These are phyloP conservation scores for Lentithecium fluviatile DNA, from an alignment of 495 filamentous ascomycete genomes.

Conservation along the genomic window DNA sequence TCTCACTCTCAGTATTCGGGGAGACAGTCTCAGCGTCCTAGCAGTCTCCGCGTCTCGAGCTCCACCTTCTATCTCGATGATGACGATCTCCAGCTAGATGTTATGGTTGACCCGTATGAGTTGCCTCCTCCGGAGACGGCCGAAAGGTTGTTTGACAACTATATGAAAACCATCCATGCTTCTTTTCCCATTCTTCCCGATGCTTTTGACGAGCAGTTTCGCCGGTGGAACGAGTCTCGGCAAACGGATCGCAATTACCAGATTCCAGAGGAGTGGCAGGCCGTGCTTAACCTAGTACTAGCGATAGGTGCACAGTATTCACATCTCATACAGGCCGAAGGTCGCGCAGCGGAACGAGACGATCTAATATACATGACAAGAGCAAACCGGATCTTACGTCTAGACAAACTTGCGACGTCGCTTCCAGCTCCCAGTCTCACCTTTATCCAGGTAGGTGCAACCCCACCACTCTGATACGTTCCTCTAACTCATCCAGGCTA, in stretches of 20 bases:
- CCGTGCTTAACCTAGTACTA: slow-evolving; percentile 11
- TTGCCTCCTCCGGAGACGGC: slow-evolving; percentile 2
- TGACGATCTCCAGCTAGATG: slow-evolving; percentile 5
- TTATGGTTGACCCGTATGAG: slow-evolving; percentile 3
- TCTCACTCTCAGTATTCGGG: background rate
- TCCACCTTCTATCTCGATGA: slow-evolving; percentile 15
- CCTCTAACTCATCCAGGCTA: slow-evolving; percentile 8
- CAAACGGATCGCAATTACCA: background rate
- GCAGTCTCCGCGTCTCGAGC: slow-evolving; percentile 1
- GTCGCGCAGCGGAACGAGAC: background rate
- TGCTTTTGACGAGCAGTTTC: background rate
- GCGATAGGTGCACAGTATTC: slow-evolving; percentile 19
- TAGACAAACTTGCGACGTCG: background rate
- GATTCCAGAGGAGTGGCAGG: slow-evolving; percentile 7
- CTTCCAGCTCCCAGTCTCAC: background rate
- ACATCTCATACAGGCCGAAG: slow-evolving; percentile 5
- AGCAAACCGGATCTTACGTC: background rate
- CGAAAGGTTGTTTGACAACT: slow-evolving; percentile 1
- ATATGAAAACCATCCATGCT: slow-evolving; percentile 2
- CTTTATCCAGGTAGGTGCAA: slow-evolving; percentile 10
- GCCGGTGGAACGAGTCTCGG: background rate
- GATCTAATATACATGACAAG: slow-evolving; percentile 10
- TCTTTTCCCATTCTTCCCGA: slow-evolving; percentile 12
- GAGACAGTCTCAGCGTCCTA: background rate
- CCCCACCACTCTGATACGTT: background rate